phyloP scores from a whole-genome alignment of 2,329 filamentous ascomycete genomes.

The Juglanconis oblonga region DNA sequence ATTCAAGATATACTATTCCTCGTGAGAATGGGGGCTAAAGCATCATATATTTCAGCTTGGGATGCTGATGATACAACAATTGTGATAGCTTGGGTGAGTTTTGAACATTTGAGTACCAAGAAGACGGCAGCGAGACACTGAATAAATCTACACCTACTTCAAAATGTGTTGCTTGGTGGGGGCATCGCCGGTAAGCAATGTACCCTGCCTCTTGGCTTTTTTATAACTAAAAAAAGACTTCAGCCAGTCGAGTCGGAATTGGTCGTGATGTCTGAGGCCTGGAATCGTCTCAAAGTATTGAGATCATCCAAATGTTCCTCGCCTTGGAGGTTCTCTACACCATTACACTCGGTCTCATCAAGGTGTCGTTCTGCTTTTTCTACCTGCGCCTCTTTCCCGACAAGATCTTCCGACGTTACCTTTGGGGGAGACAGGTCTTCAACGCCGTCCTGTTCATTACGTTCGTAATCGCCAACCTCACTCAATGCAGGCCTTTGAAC shows the following conservation, averaged over 20 bases:
- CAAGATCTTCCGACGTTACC: not conserved
- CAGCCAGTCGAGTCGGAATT: constrained; percentile 3
- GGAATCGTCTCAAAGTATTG: not conserved
- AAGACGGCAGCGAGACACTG: not conserved
- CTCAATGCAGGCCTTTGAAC: constrained; percentile 5
- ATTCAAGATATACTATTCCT: constrained; percentile 8
- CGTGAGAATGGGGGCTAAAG: not conserved
- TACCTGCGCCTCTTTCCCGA: constrained; percentile 6
- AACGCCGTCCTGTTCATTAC: not conserved
- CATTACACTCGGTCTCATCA: constrained; percentile 1
- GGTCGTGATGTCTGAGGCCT: constrained; percentile 5
- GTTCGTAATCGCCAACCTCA: not conserved
- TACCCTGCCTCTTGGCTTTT: not conserved
- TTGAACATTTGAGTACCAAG: not conserved
- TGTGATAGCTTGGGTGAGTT: constrained; percentile 1
- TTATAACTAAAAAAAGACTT: not conserved
- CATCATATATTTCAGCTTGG: constrained; percentile 1
- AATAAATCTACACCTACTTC: not conserved
- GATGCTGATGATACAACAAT: constrained; percentile 6
- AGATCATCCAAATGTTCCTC: constrained; percentile 1
- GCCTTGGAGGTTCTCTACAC: constrained; percentile 6
- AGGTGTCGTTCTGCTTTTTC: constrained; percentile 1
- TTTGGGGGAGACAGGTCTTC: constrained; percentile 7
- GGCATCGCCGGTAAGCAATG: not conserved
- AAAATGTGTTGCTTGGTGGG: constrained; percentile 7